These are phyloP conservation scores for Macrotyloma uniflorum DNA, from an alignment of 306 rosid species.

Conservation along the genomic window DNA sequence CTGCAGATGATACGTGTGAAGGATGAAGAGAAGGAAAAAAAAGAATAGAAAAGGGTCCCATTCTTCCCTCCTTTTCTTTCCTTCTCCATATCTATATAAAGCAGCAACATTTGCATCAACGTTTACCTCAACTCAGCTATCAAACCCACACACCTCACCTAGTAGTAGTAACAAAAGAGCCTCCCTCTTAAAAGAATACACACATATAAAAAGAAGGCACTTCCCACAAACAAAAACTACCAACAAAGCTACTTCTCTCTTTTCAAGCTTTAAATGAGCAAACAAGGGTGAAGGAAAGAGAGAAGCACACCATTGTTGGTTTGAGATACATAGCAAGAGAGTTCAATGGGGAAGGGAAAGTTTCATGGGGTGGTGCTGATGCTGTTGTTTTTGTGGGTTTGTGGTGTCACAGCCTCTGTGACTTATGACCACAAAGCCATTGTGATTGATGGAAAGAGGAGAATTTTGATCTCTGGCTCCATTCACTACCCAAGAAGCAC, in stretches of 20 bases:
- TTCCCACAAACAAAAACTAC: slow-evolving; percentile 10
- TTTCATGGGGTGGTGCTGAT: slow-evolving; percentile 13
- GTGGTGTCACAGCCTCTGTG: slow-evolving; percentile 65
- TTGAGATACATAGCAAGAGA: slow-evolving; percentile 30
- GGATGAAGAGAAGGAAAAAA: slow-evolving; percentile 15
- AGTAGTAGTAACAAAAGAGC: neutral
- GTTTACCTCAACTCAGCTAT: slow-evolving; percentile 35
- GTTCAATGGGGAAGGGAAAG: slow-evolving; percentile 8
- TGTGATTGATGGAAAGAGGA: slow-evolving; percentile 62
- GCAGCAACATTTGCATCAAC: slow-evolving; percentile 12
- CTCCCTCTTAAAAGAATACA: slow-evolving; percentile 8
- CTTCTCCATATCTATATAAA: slow-evolving; percentile 50
- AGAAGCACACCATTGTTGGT: slow-evolving; percentile 34
- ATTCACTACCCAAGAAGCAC: slow-evolving; percentile 91
- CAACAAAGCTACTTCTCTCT: neutral
- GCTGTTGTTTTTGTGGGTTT: slow-evolving; percentile 38
- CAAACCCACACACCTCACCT: slow-evolving; percentile 34
- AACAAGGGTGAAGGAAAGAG: slow-evolving; percentile 2
- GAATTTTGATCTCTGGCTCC: slow-evolving; percentile 85
- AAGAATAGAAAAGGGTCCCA: slow-evolving; percentile 35
- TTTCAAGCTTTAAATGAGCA: slow-evolving; percentile 19
- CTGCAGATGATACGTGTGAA: slow-evolving; percentile 27
- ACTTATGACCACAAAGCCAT: slow-evolving; percentile 67
- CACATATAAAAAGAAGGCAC: slow-evolving; percentile 21
- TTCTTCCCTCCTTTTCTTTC: slow-evolving; percentile 11